A percentile compares a stretch with the other conserved stretches of the same genome.
phyloP scores from a whole-genome alignment of 2,329 filamentous ascomycete species.

The Clarireedia paspali region DNA sequence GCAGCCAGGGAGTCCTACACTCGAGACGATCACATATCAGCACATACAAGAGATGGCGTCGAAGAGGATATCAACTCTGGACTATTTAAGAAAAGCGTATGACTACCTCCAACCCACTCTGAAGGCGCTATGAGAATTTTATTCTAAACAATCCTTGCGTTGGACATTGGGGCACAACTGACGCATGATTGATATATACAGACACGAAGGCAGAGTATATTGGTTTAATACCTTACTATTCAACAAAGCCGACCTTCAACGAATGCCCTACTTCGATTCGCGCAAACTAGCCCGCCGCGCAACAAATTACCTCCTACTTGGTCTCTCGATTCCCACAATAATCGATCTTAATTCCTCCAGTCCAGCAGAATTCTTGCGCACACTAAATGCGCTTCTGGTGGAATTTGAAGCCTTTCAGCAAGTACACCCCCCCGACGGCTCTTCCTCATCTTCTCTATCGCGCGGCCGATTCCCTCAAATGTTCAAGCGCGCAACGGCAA shows the following conservation, averaged over 20 bases:
- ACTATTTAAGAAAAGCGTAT: slow-evolving; percentile 87
- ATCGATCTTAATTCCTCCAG: slow-evolving; percentile 79
- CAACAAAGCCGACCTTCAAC: slow-evolving; percentile 69
- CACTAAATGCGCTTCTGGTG: slow-evolving; percentile 73
- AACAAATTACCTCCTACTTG: slow-evolving; percentile 87
- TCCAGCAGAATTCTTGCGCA: slow-evolving; percentile 77
- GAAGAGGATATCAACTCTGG: slow-evolving; percentile 89
- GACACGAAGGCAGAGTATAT: slow-evolving; percentile 88
- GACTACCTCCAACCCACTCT: slow-evolving; percentile 31
- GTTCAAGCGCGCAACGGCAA: slow-evolving; percentile 57
- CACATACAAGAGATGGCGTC: slow-evolving; percentile 77
- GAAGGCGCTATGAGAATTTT: background rate
- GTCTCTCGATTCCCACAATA: slow-evolving; percentile 81
- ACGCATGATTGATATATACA: slow-evolving; percentile 31
- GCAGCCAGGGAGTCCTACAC: slow-evolving; percentile 26
- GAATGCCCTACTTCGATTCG: slow-evolving; percentile 78
- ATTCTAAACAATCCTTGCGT: background rate
- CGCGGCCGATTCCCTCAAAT: slow-evolving; percentile 76
- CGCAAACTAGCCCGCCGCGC: slow-evolving; percentile 82
- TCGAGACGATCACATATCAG: slow-evolving; percentile 36
- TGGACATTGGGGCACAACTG: background rate
- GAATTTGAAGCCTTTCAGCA: slow-evolving; percentile 95
- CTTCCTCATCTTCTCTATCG: slow-evolving; percentile 55
- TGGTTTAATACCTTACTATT: slow-evolving; percentile 98
- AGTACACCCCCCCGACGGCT: slow-evolving; percentile 71